Evolutionary conservation across 164 flowering plant species (phyloP), one percentile per base, ranked within the genome.

Genomic region (Kingdonia uniflora): DNA sequence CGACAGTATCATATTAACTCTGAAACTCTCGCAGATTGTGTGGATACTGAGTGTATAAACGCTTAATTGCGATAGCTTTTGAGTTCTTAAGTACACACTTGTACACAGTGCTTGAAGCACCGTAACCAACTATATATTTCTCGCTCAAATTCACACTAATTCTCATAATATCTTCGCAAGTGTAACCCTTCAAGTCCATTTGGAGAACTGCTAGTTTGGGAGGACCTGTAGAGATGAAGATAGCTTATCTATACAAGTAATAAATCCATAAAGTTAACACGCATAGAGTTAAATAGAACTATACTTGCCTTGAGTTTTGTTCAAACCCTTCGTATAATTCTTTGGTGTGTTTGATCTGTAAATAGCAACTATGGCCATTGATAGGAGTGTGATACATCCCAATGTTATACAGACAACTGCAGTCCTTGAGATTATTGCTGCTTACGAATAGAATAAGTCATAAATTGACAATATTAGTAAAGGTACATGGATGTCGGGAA

Each of bases 71-170:
- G 58, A 92, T 72, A 5, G 91, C 78, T 57, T 86, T 80, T 72
- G 91, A 79, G 73, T 77, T 82, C 72, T 88, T 88, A 56, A 85
- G 50, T 0, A 70, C 68, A 48, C 98, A 88, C 62, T 92, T 92
- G 65, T 92, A 92, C 10, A 92, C 98, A 0, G 85, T 92, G 71
- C 98, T 85, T 13, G 96, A 81, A 41, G 96, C 94, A 49, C 98
- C 98, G 63, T 78, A 84, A 22, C 96, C 98, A 29, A 92, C 66
- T 0, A 88, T 81, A 64, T 79, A 87, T 63, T 88, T 92, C 70
- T 84, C 94, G 64, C 62, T 85, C 26, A 88, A 70, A 57, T 92
- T 88, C 64, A 88, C 96, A 6, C 96, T 92, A 52, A 73, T 58
- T 57, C 98, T 78, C 87, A 88, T 77, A 13, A 92, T 84, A 59